phyloP scores from a whole-genome alignment of 2,329 filamentous ascomycete species.

The Aspergillus viridinutans region DNA sequence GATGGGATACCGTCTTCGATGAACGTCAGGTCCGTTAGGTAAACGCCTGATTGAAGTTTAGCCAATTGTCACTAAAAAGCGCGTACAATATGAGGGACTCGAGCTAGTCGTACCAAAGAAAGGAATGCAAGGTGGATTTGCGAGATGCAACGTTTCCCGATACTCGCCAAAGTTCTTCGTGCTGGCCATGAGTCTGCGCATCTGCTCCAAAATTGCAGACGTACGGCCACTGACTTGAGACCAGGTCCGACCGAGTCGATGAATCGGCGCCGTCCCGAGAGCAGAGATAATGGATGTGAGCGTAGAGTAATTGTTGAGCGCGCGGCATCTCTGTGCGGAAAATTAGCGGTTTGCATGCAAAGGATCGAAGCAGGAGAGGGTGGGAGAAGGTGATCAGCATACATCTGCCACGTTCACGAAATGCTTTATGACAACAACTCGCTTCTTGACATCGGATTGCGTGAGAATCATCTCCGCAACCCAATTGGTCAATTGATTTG shows the following conservation, averaged over 20 bases:
- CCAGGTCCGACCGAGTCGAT: constrained; percentile 91
- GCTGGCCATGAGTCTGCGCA: constrained; percentile 93
- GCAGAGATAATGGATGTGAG: constrained; percentile 97
- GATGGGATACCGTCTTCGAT: constrained; percentile 98
- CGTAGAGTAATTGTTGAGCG: constrained; percentile 93
- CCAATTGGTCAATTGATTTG: constrained; percentile 99
- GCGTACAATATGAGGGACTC: neutral
- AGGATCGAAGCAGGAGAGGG: neutral
- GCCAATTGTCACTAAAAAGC: neutral
- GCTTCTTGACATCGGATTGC: constrained; percentile 89
- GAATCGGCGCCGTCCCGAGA: constrained; percentile 88
- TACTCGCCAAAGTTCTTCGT: constrained; percentile 99
- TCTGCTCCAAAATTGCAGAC: constrained; percentile 73
- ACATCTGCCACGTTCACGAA: constrained; percentile 96
- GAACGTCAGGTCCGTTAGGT: constrained; percentile 94
- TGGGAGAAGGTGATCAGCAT: constrained; percentile 18
- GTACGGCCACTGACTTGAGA: constrained; percentile 85
- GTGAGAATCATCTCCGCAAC: constrained; percentile 98
- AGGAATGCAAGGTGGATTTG: constrained; percentile 94
- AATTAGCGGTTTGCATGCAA: constrained; percentile 11
- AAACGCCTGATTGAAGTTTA: constrained; percentile 63
- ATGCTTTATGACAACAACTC: constrained; percentile 96
- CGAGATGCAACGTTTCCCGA: constrained; percentile 83
- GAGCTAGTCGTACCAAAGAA: constrained; percentile 73
- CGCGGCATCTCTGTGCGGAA: constrained; percentile 73